Base-by-base conservation (phyloP, 2,329 filamentous ascomycete species). In the Eurotiales sp. region DNA sequence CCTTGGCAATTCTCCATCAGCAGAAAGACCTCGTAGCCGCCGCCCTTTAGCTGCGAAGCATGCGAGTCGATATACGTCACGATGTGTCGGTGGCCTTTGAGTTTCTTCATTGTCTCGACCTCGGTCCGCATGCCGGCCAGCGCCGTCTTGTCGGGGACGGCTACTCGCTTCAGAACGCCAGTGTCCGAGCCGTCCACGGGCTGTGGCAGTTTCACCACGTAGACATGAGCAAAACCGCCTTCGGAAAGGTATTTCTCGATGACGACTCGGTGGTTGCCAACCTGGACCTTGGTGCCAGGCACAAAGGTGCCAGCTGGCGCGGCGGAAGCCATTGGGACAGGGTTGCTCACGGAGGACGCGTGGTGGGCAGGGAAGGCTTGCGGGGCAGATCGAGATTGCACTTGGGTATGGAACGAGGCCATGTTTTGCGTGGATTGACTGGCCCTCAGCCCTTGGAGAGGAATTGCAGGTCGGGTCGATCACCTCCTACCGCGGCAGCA, bases 91-190 rank as follows among this genome's bases (percentile, higher is more conserved):
- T 97, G 93, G 52, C 93, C 93, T 77, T 96, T 96, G 62, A 99
- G 80, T 72, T 93, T 91, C 84, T 99, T 99, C 93, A 99, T 99
- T 12, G 93, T 99, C 76, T 99, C 93, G 61, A 99, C 93, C 78
- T 99, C 93, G 59, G 86, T 97, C 70, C 93, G 85, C 93, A 99
- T 97, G 71, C 88, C 91, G 56, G 89, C 88, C 73, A 99, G 78
- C 53, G 92, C 84, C 58, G 95, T 88, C 78, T 95, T 96, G 73
- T 99, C 93, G 27, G 93, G 90, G 47, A 97, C 93, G 30, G 93
- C 93, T 53, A 99, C 93, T 65, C 93, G 81, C 79, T 99, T 96
- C 64, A 96, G 77, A 44, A 96, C 91, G 11, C 89, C 90, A 61
- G 84, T 77, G 61, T 95, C 87, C 58, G 87, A 86, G 56, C 88